These are phyloP conservation scores for Rhodotorula sp. DNA, from an alignment of 1,284 basidiomycete genomes.

Conservation along the genomic window DNA sequence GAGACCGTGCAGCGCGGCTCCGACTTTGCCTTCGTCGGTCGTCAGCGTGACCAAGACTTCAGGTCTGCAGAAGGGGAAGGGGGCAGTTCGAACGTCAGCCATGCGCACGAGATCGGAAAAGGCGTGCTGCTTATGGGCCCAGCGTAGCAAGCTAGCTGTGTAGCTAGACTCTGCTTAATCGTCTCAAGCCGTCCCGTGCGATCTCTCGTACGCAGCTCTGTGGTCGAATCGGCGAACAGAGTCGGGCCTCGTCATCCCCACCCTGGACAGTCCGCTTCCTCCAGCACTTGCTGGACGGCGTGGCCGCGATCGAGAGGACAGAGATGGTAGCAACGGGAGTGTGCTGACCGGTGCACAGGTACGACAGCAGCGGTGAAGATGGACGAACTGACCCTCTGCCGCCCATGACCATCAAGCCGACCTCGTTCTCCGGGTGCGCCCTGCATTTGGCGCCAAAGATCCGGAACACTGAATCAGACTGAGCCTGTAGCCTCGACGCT, in stretches of 20 bases:
- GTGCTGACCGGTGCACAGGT: not conserved
- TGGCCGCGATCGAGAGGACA: too few relatives aligned
- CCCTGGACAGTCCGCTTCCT: too few relatives aligned
- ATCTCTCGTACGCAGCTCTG: too few relatives aligned
- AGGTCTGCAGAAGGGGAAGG: slow-evolving; percentile 58
- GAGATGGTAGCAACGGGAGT: not conserved
- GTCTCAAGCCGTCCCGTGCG: not conserved
- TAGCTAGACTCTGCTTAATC: too few relatives aligned
- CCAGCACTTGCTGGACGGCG: not conserved
- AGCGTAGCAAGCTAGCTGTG: not conserved
- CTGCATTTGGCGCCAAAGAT: slow-evolving; percentile 92
- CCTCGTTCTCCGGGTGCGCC: slow-evolving; percentile 94
- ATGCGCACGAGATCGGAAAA: not conserved
- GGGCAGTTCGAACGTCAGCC: not conserved
- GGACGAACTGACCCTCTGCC: slow-evolving; percentile 64
- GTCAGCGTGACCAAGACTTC: slow-evolving; percentile 95
- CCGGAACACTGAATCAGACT: slow-evolving; percentile 85
- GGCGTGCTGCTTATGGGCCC: not conserved
- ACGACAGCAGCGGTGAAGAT: not conserved
- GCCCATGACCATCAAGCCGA: slow-evolving; percentile 97
- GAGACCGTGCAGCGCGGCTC: slow-evolving; percentile 71
- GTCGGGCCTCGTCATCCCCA: slow-evolving; percentile 9
- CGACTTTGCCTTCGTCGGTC: slow-evolving; percentile 89
- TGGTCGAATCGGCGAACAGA: too few relatives aligned
- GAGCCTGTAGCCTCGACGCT: slow-evolving; percentile 67